Percentiles rank a stretch among this genome's conserved stretches.
phyloP scores from a whole-genome alignment of 352 stramenopile species.

The Peronosclerospora sorghi region DNA sequence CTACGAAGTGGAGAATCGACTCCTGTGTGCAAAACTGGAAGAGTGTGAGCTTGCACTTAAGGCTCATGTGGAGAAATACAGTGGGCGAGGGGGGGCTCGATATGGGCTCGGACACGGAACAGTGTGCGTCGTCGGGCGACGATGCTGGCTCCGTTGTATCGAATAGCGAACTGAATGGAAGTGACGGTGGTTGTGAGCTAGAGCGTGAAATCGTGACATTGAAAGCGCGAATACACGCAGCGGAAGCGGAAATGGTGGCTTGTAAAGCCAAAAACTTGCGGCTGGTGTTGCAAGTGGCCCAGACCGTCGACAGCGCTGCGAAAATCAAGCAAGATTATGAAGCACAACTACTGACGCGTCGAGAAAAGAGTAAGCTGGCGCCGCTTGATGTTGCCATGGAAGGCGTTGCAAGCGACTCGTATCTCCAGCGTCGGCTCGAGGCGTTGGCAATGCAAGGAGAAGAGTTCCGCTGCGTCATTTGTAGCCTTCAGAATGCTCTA shows the following conservation, averaged over 20 bases:
- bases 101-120: no score
- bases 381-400: conserved; percentile 24
- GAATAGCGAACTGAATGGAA: conserved; percentile 8
- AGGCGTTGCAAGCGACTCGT: conserved; percentile 13
- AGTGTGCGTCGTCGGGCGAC: conserved; percentile 7
- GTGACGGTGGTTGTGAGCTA: conserved; percentile 11
- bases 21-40: conserved; percentile 14
- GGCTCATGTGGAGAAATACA: conserved; percentile 9
- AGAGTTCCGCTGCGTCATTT: conserved; percentile 19
- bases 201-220: conserved; percentile 23
- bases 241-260: conserved; percentile 36
- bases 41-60: conserved; percentile 19
- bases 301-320: conserved; percentile 45
- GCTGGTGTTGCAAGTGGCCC: conserved; percentile 68
- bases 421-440: conserved; percentile 15
- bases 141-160: conserved; percentile 8
- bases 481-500: conserved; percentile 11
- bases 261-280: conserved; percentile 57
- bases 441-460: conserved; percentile 31
- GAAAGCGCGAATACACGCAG: conserved; percentile 22
- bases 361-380: conserved; percentile 16
- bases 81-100: no score
- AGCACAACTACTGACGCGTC: conserved; percentile 21
- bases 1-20: conserved; percentile 15
- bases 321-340: conserved; percentile 58